Evolutionary conservation across 148 eudicot species (phyloP).

Genomic region (Heliamphora exappendiculata): DNA sequence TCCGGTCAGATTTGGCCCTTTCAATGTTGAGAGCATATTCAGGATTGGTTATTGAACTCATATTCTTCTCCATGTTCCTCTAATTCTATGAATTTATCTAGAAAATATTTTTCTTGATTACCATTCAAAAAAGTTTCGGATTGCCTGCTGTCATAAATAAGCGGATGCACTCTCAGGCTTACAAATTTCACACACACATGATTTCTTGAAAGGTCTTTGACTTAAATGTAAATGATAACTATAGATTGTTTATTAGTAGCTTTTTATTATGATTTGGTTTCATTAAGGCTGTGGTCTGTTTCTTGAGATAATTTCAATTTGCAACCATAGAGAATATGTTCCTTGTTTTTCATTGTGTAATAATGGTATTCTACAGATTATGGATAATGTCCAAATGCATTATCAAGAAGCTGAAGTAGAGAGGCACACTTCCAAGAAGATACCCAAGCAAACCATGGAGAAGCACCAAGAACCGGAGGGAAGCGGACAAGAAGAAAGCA

Average conservation of each 20-base stretch:
- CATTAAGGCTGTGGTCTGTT: not conserved
- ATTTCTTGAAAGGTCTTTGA: not conserved
- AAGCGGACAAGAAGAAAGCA: slow-evolving; percentile 30
- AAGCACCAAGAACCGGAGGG: slow-evolving; percentile 33
- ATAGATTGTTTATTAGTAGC: not conserved
- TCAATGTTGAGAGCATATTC: not conserved
- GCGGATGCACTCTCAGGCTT: not conserved
- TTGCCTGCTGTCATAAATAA: not conserved
- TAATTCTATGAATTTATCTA: too few relatives aligned
- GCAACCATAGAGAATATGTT: slow-evolving; percentile 4
- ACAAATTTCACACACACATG: not conserved
- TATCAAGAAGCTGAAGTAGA: slow-evolving; percentile 35
- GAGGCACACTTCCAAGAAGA: slow-evolving; percentile 12
- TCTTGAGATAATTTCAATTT: not conserved
- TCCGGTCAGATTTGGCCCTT: not conserved
- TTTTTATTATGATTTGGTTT: slow-evolving; percentile 1
- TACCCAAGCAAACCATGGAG: slow-evolving; percentile 23
- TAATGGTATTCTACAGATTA: slow-evolving; percentile 37
- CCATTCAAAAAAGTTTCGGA: too few relatives aligned
- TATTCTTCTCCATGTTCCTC: not conserved
- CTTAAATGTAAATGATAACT: not conserved
- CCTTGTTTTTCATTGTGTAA: not conserved
- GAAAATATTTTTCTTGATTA: too few relatives aligned
- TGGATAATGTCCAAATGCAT: slow-evolving; percentile 52
- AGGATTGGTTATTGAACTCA: not conserved